phyloP scores from a whole-genome alignment of 805 yeast genomes.

The Yamadazyma scolyti region DNA sequence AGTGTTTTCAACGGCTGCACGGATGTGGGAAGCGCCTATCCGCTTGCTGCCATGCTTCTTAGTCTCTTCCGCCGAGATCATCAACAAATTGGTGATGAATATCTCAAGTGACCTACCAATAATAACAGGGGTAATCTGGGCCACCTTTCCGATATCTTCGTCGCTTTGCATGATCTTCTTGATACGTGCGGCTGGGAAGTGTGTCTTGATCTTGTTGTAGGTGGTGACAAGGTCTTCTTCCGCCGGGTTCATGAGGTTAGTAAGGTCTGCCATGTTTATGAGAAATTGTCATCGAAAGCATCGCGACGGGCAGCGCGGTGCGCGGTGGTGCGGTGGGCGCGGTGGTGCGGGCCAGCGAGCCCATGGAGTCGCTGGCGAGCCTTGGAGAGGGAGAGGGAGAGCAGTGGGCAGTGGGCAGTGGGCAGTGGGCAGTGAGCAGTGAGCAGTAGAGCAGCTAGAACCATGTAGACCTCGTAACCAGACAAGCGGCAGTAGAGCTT shows the following conservation, averaged over 20 bases:
- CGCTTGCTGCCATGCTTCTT: conserved; percentile 70
- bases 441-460: too few relatives aligned
- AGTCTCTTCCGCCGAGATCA: conserved; percentile 77
- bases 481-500: too few relatives aligned
- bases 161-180: conserved; percentile 97
- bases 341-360: too few relatives aligned
- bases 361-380: too few relatives aligned
- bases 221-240: conserved; percentile 20
- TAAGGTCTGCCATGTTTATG: conserved; percentile 11
- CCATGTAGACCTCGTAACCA: too few relatives aligned
- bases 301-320: too few relatives aligned
- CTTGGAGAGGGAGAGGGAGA: too few relatives aligned
- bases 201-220: conserved; percentile 64
- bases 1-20: conserved; percentile 75
- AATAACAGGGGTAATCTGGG: conserved; percentile 98
- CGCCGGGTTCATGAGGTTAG: conserved; percentile 13
- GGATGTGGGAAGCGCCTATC: conserved; percentile 77
- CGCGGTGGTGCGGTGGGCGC: too few relatives aligned
- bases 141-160: conserved; percentile 97
- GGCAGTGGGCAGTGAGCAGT: too few relatives aligned
- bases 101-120: conserved; percentile 94
- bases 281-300: neutral
- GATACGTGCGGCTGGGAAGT: conserved; percentile 89
- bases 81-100: conserved; percentile 85
- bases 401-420: too few relatives aligned